These are phyloP conservation scores for Neovahlkampfia damariscottae DNA, from an alignment of 78 protist species.

Conservation along the genomic window DNA sequence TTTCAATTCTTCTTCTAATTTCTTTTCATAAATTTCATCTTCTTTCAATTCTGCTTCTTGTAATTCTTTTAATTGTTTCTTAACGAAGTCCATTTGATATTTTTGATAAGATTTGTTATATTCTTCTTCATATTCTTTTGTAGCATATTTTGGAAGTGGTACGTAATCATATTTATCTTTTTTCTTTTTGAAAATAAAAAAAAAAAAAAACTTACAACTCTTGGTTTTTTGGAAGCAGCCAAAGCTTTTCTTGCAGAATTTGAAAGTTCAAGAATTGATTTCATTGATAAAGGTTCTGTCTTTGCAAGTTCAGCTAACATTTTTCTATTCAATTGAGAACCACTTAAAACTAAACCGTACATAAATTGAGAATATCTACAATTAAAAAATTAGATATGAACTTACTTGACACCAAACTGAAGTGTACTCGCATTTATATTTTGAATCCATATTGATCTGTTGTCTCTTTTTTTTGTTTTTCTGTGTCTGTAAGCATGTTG, in stretches of 20 bases:
- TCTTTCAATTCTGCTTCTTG: neutral
- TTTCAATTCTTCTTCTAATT: neutral
- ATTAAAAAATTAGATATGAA: too few relatives aligned
- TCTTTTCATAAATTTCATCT: neutral
- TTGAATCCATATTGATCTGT: neutral
- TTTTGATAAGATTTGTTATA: neutral
- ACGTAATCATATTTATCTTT: neutral
- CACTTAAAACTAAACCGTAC: neutral
- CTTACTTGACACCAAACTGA: neutral
- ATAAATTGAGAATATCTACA: constrained; percentile 1
- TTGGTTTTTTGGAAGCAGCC: neutral
- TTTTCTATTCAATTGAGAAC: neutral
- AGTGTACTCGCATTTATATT: neutral
- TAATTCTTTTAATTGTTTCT: neutral
- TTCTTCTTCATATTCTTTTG: neutral
- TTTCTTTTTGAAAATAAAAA: neutral
- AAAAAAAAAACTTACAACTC: neutral
- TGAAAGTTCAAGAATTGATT: neutral
- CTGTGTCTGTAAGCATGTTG: neutral
- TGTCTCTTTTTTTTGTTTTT: neutral
- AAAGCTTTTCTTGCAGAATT: neutral
- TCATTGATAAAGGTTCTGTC: neutral
- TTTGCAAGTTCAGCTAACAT: neutral
- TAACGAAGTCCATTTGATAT: neutral
- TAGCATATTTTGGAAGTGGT: neutral